Evolutionary conservation across 768 basidiomycete species (phyloP).

Genomic region (Pisolithus marmoratus): DNA sequence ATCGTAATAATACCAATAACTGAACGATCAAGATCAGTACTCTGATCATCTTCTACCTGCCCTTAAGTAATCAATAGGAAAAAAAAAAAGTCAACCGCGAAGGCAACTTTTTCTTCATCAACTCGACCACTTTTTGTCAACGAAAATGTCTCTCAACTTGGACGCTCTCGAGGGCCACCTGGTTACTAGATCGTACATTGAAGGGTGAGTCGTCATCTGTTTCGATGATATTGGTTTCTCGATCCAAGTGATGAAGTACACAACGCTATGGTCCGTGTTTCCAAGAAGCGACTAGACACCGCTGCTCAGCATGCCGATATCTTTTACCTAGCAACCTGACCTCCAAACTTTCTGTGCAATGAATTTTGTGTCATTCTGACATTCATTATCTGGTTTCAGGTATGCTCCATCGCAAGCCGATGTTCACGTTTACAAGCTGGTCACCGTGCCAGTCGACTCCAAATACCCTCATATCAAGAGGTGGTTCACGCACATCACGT

Average conservation of each 20-base stretch:
- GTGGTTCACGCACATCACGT: conserved; percentile 95
- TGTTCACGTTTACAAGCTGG: conserved; percentile 83
- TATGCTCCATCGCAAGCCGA: conserved; percentile 93
- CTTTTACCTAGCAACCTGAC: conserved; percentile 71
- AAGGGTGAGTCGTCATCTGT: conserved; percentile 63
- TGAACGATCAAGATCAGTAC: not conserved
- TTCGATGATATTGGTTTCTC: conserved; percentile 4
- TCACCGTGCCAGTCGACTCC: conserved; percentile 61
- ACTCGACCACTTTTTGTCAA: conserved; percentile 12
- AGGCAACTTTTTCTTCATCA: conserved; percentile 25
- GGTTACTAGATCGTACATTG: conserved; percentile 78
- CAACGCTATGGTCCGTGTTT: conserved; percentile 94
- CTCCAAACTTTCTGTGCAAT: conserved; percentile 11
- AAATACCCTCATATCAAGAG: conserved; percentile 70
- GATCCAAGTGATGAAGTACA: conserved; percentile 52
- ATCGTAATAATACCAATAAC: no score
- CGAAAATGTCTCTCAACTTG: conserved; percentile 62
- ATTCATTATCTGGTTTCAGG: conserved; percentile 35
- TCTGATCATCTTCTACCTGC: not conserved
- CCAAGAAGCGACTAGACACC: conserved; percentile 93
- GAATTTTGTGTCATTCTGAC: conserved; percentile 3
- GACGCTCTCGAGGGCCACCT: conserved; percentile 82
- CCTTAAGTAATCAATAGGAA: not conserved
- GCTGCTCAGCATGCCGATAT: conserved; percentile 74
- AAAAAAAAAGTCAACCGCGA: not conserved